Conservation (phyloP, 768 basidiomycete species). For the Tylopilus vinaceipallidus region DNA sequence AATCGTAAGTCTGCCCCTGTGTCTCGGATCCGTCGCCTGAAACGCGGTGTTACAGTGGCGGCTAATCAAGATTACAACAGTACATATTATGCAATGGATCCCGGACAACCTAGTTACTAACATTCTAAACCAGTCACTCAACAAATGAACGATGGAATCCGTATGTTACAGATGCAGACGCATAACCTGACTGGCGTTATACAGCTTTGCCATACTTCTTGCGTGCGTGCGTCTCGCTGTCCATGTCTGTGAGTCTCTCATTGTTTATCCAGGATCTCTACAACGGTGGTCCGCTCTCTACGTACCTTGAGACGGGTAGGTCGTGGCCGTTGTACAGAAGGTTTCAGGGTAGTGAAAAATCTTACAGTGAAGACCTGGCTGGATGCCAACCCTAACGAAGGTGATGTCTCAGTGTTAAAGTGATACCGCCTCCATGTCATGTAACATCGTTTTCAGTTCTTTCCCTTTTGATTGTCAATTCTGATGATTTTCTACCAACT, state of each 20-base stretch:
- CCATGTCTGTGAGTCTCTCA: slow-evolving; percentile 5
- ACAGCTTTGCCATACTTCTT: slow-evolving; percentile 79
- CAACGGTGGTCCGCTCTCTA: slow-evolving; percentile 69
- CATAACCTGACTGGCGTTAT: slow-evolving; percentile 62
- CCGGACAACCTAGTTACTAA: background rate
- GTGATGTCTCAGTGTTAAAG: slow-evolving; percentile 36
- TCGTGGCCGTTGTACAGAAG: background rate
- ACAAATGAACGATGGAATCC: slow-evolving; percentile 79
- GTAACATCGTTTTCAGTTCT: slow-evolving; percentile 54
- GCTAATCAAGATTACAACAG: slow-evolving; percentile 78
- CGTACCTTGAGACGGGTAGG: slow-evolving; percentile 71
- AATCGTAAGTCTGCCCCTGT: slow-evolving; percentile 46
- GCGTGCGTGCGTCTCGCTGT: slow-evolving; percentile 43
- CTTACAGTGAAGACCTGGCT: slow-evolving; percentile 77
- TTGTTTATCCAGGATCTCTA: slow-evolving; percentile 46
- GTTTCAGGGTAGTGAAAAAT: background rate
- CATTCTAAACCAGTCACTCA: slow-evolving; percentile 57
- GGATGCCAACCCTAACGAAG: slow-evolving; percentile 83
- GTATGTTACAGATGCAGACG: slow-evolving; percentile 81
- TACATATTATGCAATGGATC: slow-evolving; percentile 36
- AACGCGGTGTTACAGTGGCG: slow-evolving; percentile 49
- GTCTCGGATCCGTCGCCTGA: background rate
- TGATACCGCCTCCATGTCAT: background rate
- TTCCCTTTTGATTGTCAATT: slow-evolving; percentile 89
- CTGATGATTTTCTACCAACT: slow-evolving; percentile 60